These are phyloP conservation scores for Nemania diffusa DNA, from an alignment of 2,329 filamentous ascomycete genomes.

Conservation along the genomic window DNA sequence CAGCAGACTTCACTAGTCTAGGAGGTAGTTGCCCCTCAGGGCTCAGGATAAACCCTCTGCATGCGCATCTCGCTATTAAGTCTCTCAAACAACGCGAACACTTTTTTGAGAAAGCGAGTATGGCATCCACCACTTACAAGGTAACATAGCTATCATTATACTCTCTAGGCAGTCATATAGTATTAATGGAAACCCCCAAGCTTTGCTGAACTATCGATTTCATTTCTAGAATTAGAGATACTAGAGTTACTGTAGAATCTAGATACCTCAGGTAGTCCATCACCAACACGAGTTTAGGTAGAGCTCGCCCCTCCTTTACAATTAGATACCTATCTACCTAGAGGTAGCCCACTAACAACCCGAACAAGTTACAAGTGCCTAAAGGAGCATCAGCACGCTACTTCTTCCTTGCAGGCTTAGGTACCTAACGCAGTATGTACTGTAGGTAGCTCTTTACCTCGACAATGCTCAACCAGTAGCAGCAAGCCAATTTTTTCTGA, in stretches of 20 bases:
- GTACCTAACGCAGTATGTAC: too few relatives aligned
- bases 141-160: not conserved
- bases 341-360: too few relatives aligned
- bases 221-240: not conserved
- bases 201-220: not conserved
- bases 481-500: not conserved
- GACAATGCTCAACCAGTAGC: not conserved
- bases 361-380: not conserved
- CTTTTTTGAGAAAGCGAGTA: not conserved
- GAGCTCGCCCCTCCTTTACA: not conserved
- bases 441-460: not conserved
- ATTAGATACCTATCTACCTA: too few relatives aligned
- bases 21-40: not conserved
- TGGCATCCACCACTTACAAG: not conserved
- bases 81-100: not conserved
- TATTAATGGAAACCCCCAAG: slow-evolving; percentile 1
- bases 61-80: not conserved
- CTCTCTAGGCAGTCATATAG: not conserved
- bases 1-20: not conserved
- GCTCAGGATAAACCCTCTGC: not conserved
- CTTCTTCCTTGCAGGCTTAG: not conserved
- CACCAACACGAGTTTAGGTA: not conserved
- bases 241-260: not conserved
- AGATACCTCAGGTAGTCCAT: not conserved
- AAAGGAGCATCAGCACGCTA: not conserved